Evolutionary conservation across 495 filamentous ascomycete species (phyloP), one percentile per base, ranked within the genome.

Genomic region (Letharia columbiana): DNA sequence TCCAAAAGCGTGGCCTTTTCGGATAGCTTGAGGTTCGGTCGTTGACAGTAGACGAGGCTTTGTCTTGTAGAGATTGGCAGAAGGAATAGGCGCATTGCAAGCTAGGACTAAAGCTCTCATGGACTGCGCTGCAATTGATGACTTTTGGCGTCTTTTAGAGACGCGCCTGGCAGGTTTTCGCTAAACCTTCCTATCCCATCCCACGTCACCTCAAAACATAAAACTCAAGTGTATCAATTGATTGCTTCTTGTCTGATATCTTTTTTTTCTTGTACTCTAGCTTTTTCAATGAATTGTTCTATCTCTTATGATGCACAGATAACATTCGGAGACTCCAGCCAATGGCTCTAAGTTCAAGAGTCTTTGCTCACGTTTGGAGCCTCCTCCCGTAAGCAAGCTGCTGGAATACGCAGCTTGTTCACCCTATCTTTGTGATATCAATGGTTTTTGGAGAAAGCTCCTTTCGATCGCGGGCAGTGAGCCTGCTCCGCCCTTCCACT

Each of bases 31-130:
- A 75, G 75, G 67, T 80, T 76, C 31, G 92, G 76, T 57, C 87
- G 86, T 73, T 95, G 89, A 77, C 91, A 91, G 81, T 97, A 99
- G 64, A 99, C 87, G 60, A 99, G 83, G n/a, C 90, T 89, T 70
- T 91, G 87, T 72, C 87, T 81, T 13, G 91, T 96, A 61, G 93
- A 96, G 72, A 99, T 91, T 59, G 94, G 94, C 66, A 99, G 84
- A 64, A 99, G 87, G 79, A 92, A 96, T 74, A 99, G 84, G 75
- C 92, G 90, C 94, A 99, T 98, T 62, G 79, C 75, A 71, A 68
- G 64, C 60, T 18, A 13, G 35, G 58, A 37, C n/a, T 6, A 8
- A 35, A 52, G 23, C 31, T 23, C 23, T 31, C 4, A 4, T 17
- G 4, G 52, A 56, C 15, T 56, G 52, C 31, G 52, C 52, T 33